Conservation (phyloP, 2,329 filamentous ascomycete species). For the Onygenales sp. region DNA sequence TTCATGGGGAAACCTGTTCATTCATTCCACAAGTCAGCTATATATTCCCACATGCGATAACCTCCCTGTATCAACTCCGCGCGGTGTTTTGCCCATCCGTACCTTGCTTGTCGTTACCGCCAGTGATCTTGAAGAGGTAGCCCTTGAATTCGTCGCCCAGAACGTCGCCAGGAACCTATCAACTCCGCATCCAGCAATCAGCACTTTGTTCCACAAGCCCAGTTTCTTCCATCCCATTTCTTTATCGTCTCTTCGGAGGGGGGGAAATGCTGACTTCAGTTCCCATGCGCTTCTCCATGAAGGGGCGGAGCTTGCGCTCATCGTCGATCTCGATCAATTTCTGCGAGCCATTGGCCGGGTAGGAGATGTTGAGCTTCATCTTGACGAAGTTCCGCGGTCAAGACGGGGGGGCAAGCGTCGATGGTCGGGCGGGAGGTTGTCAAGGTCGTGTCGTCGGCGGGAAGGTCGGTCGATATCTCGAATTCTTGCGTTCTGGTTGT, state of each 20-base stretch:
- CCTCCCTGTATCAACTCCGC: neutral
- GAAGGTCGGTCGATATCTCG: slow-evolving; percentile 3
- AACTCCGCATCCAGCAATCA: slow-evolving; percentile 3
- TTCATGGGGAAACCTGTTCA: slow-evolving; percentile 89
- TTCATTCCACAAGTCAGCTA: slow-evolving; percentile 16
- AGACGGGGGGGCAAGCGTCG: slow-evolving; percentile 38
- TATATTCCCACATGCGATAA: neutral
- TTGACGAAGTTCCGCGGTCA: slow-evolving; percentile 43
- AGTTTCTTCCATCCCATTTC: neutral
- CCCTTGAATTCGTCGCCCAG: slow-evolving; percentile 99
- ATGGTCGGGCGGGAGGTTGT: slow-evolving; percentile 25
- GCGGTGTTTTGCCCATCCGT: slow-evolving; percentile 13
- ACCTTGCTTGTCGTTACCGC: slow-evolving; percentile 99
- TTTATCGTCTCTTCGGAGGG: slow-evolving; percentile 2
- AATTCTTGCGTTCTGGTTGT: slow-evolving; percentile 11
- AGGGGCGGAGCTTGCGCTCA: slow-evolving; percentile 97
- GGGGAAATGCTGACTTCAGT: slow-evolving; percentile 34
- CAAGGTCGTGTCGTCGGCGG: slow-evolving; percentile 11
- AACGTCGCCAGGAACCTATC: slow-evolving; percentile 78
- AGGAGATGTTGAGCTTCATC: slow-evolving; percentile 74
- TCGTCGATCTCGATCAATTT: slow-evolving; percentile 99
- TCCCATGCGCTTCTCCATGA: slow-evolving; percentile 94
- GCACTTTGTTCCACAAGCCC: neutral
- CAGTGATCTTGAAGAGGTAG: slow-evolving; percentile 99
- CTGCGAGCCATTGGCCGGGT: slow-evolving; percentile 99